Base-by-base conservation (phyloP, 371 early-diverging fungal species). In the Dipsacomyces acuminosporus region DNA sequence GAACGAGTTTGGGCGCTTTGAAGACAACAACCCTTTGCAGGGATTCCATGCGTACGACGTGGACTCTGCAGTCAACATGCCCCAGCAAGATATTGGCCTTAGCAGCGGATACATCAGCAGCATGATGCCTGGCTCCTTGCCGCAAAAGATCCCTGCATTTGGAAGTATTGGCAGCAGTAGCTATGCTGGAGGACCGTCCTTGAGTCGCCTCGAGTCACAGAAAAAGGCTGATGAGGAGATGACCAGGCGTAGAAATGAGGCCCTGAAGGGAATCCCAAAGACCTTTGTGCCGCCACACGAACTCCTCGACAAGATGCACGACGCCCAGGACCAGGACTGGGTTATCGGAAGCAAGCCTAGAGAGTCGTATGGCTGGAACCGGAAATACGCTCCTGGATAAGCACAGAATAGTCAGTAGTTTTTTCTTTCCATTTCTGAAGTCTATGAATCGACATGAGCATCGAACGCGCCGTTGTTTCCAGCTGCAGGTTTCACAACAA, bases 221-320 rank as follows among this genome's bases (percentile, higher is more conserved):
- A 59, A 47, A 44, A 53, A 59, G 0, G 59, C 48, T 0, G 69
- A 64, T 40, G 69, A 67, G 11, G 59, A 67, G 41, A 58, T 40
- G 65, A 42, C 21, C 20, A 49, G 60, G 14, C 40, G 69, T 9
- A 44, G 51, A n/a, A 51, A 64, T 20, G 54, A 59, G 59, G 42
- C 58, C 17, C 44, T 54, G 19, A 53, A 56, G 15, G 55, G 41
- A 3, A 35, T 69, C 49, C 65, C 69, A 30, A 64, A 57, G 51
- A 64, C 69, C 18, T 69, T 69, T 59, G 53, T 64, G 44, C 69
- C 69, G 11, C 69, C 66, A 48, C 69, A 69, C 38, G 20, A 57
- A 55, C 66, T 69, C 33, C 40, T 66, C 50, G 54, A 53, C 45
- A 45, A 47, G 36, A 56, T 69, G 26, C 41, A 65, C 30, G 66